These are phyloP conservation scores for Fusarium hainanense DNA, from an alignment of 2,329 filamentous ascomycete genomes.

Conservation along the genomic window DNA sequence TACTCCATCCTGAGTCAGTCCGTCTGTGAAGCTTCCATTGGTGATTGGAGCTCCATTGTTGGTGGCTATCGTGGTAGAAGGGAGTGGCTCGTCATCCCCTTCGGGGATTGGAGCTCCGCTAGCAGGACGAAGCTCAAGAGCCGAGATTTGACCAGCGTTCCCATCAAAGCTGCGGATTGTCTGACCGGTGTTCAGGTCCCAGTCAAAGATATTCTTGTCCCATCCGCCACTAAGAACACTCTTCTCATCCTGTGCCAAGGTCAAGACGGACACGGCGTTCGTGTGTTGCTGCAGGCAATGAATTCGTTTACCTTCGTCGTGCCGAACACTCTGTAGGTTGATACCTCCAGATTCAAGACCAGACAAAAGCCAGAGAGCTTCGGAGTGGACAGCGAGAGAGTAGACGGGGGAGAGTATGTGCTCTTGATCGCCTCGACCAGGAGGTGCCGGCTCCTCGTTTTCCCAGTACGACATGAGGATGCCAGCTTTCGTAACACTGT, in stretches of 20 bases:
- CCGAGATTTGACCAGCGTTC: slow-evolving; percentile 84
- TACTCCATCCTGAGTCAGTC: slow-evolving; percentile 31
- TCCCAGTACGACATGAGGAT: slow-evolving; percentile 98
- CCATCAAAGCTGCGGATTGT: slow-evolving; percentile 80
- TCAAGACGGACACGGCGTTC: slow-evolving; percentile 90
- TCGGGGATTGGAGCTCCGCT: slow-evolving; percentile 80
- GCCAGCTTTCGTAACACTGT: slow-evolving; percentile 95
- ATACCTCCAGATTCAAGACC: slow-evolving; percentile 92
- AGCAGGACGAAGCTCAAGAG: slow-evolving; percentile 85
- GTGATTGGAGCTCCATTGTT: slow-evolving; percentile 73
- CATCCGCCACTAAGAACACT: slow-evolving; percentile 92
- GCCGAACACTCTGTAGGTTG: slow-evolving; percentile 90
- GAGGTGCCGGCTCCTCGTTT: slow-evolving; percentile 79
- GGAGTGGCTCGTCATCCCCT: slow-evolving; percentile 69
- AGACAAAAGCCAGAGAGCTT: slow-evolving; percentile 90
- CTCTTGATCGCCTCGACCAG: slow-evolving; percentile 64
- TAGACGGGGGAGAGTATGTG: slow-evolving; percentile 88
- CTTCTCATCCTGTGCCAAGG: slow-evolving; percentile 83
- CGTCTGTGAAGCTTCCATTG: slow-evolving; percentile 59
- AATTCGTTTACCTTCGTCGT: slow-evolving; percentile 94
- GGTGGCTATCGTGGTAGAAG: slow-evolving; percentile 78
- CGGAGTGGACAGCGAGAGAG: slow-evolving; percentile 88
- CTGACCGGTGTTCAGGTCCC: slow-evolving; percentile 91
- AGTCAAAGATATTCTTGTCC: slow-evolving; percentile 95
- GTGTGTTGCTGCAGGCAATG: slow-evolving; percentile 83